Evolutionary conservation across 768 basidiomycete genomes (phyloP).

Genomic region (Pleurotus giganteus): DNA sequence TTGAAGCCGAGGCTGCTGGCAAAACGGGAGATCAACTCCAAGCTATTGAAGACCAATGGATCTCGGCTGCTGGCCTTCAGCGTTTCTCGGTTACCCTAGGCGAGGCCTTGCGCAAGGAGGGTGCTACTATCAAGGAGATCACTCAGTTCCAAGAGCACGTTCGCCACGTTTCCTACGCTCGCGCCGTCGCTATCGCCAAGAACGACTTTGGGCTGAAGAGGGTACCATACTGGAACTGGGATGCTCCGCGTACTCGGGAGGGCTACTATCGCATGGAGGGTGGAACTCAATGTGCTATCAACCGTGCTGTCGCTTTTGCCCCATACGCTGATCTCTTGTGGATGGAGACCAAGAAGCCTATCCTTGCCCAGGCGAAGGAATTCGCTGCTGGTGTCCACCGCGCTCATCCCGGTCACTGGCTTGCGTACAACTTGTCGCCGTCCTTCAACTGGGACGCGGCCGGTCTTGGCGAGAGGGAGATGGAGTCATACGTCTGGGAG

Average conservation of each 20-base stretch:
- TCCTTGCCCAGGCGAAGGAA: constrained; percentile 86
- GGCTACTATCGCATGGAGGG: constrained; percentile 98
- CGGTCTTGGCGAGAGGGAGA: constrained; percentile 80
- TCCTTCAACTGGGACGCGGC: constrained; percentile 96
- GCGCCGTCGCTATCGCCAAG: constrained; percentile 74
- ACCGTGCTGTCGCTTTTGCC: constrained; percentile 89
- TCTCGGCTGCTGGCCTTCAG: constrained; percentile 69
- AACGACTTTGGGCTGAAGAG: constrained; percentile 70
- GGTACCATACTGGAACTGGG: constrained; percentile 93
- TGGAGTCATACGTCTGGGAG: constrained; percentile 89
- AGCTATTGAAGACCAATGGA: constrained; percentile 88
- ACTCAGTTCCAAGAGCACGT: constrained; percentile 64
- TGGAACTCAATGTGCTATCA: constrained; percentile 91
- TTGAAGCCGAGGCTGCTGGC: constrained; percentile 78
- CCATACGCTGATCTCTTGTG: constrained; percentile 91
- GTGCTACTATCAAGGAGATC: constrained; percentile 44
- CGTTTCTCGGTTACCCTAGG: constrained; percentile 76
- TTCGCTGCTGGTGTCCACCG: constrained; percentile 88
- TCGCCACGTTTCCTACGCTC: constrained; percentile 64
- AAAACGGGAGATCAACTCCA: constrained; percentile 80
- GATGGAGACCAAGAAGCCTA: constrained; percentile 98
- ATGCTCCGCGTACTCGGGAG: constrained; percentile 89
- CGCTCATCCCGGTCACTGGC: constrained; percentile 86
- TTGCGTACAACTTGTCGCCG: constrained; percentile 94
- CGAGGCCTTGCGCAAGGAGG: constrained; percentile 61